phyloP scores from a whole-genome alignment of 2,329 filamentous ascomycete genomes.

The Verticillium alfalfae region DNA sequence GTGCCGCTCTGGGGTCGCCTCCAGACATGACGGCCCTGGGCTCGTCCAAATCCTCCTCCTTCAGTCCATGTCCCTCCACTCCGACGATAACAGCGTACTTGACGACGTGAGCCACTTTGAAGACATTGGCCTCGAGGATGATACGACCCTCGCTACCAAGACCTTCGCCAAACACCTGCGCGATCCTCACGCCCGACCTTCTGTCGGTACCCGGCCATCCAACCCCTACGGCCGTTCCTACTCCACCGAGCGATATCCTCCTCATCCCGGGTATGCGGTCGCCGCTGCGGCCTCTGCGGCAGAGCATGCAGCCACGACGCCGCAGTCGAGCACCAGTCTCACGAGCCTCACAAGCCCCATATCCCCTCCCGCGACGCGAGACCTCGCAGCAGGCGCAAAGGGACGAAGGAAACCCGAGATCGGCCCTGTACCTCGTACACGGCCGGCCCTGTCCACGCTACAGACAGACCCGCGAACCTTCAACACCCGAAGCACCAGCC shows the following conservation, averaged over 20 bases:
- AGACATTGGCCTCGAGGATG: constrained; percentile 81
- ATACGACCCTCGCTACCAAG: constrained; percentile 22
- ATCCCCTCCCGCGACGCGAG: constrained; percentile 19
- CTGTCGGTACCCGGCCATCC: constrained; percentile 12
- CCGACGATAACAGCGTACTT: constrained; percentile 65
- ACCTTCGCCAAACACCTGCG: background rate
- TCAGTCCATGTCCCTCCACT: constrained; percentile 55
- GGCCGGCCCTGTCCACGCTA: constrained; percentile 39
- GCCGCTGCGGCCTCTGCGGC: constrained; percentile 18
- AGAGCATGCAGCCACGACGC: constrained; percentile 12
- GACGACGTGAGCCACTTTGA: constrained; percentile 82
- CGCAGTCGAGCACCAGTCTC: constrained; percentile 17
- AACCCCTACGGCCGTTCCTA: constrained; percentile 11
- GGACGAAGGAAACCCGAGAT: background rate
- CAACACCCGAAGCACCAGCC: constrained; percentile 47
- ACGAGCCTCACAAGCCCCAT: constrained; percentile 9
- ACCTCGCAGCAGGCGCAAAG: constrained; percentile 17
- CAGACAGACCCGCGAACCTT: constrained; percentile 37
- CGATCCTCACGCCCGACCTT: constrained; percentile 8
- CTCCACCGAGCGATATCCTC: constrained; percentile 11
- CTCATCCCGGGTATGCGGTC: constrained; percentile 12
- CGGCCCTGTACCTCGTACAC: constrained; percentile 15
- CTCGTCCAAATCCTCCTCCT: constrained; percentile 86
- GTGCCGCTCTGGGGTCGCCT: constrained; percentile 42
- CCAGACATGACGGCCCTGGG: constrained; percentile 78